Conservation (phyloP, 2,329 filamentous ascomycete species). For the Pestalotiopsis sp. region DNA sequence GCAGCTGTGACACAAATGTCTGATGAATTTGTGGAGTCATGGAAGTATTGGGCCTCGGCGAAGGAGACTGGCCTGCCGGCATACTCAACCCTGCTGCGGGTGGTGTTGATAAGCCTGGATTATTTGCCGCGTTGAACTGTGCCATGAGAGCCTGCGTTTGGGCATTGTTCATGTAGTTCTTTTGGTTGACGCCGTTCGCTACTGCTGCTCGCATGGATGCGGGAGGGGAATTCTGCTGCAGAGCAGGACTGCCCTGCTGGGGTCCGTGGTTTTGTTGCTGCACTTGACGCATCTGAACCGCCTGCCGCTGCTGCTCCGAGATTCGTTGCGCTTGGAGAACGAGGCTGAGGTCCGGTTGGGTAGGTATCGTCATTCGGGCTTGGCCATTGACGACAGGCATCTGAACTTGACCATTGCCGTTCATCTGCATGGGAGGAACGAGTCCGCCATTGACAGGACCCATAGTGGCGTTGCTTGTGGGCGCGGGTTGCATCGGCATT, state of each 20-base stretch:
- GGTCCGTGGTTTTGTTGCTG: conserved; percentile 29
- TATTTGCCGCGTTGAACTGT: conserved; percentile 46
- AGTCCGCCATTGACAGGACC: conserved; percentile 53
- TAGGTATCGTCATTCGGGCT: conserved; percentile 58
- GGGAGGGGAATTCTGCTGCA: conserved; percentile 40
- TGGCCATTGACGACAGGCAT: conserved; percentile 63
- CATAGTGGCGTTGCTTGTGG: conserved; percentile 49
- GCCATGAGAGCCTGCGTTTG: conserved; percentile 56
- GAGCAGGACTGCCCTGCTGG: conserved; percentile 39
- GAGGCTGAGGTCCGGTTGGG: conserved; percentile 53
- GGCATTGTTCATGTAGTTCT: conserved; percentile 53
- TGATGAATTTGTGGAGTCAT: conserved; percentile 47
- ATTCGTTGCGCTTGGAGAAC: conserved; percentile 68
- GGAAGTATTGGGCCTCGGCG: conserved; percentile 43
- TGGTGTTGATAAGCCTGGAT: conserved; percentile 44
- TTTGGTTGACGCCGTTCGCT: conserved; percentile 49
- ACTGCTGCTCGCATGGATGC: conserved; percentile 41
- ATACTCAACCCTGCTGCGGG: conserved; percentile 48
- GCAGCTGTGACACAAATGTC: conserved; percentile 49
- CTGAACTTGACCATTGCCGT: conserved; percentile 69
- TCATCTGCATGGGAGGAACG: conserved; percentile 60
- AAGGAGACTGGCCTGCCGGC: conserved; percentile 45
- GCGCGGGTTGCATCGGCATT: conserved; percentile 56
- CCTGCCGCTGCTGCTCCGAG: conserved; percentile 63
- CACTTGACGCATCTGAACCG: conserved; percentile 48